Evolutionary conservation across 257 asterid species (phyloP), one percentile per base, ranked within the genome.

Genomic region (Anisodus tanguticus): DNA sequence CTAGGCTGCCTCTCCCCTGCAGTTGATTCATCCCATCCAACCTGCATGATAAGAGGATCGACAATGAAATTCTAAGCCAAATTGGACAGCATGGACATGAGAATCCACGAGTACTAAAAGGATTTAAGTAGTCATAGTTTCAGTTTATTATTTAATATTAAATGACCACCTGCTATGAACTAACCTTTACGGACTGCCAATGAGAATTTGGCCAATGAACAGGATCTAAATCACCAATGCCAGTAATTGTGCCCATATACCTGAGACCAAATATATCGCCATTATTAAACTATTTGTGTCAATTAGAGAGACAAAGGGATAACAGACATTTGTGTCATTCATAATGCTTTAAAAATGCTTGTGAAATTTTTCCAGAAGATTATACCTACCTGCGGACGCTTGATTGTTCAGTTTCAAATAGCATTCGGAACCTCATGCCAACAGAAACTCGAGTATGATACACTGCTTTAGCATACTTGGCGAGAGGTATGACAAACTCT

Each of bases 1-100:
- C 98, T 90, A 4, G 97, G 98, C 86, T 93, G 98, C 90, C 98
- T 92, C 89, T 95, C 98, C 69, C 98, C 98, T 22, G 98, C 97
- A 83, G 98, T 95, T 85, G 98, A 95, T 88, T 95, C 98, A 85
- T 95, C 98, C 98, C 98, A 93, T 51, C 98, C 98, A 57, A 95
- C 98, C 98, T 95, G 91, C 88, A 77, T 69, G 19, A 39, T 69
- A 41, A 51, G 26, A 77, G 49, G 64, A 16, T 35, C 47, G 12
- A 74, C 4, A 3, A 49, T 77, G 54, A 69, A 53, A 53, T 53
- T 77, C 60, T 77, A 53, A 8, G 31, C 82, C 13, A 31, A 77
- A 77, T 15, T 16, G 82, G 81, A 35, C 64, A 8, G 11, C 63
- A 77, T 3, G 15, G 49, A 4, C 15, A 0, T 7, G 45, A 77